Evolutionary conservation across 2,329 filamentous ascomycete genomes (phyloP).

Genomic region (Verticillium klebahnii): DNA sequence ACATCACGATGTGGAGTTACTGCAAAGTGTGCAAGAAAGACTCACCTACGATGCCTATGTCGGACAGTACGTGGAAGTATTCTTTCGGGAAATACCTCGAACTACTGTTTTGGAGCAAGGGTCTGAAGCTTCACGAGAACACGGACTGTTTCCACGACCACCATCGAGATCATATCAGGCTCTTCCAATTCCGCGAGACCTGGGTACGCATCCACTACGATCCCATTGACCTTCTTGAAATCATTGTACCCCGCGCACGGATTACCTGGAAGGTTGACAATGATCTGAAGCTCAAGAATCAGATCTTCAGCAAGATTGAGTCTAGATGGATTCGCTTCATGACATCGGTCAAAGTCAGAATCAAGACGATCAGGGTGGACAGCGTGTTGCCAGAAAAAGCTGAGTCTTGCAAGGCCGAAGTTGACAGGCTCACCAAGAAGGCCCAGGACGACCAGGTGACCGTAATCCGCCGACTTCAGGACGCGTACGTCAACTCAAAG

Average conservation of each 20-base stretch:
- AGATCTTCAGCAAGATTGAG: constrained; percentile 77
- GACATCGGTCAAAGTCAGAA: constrained; percentile 73
- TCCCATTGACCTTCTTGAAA: constrained; percentile 85
- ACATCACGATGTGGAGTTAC: constrained; percentile 95
- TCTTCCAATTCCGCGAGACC: constrained; percentile 84
- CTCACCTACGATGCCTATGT: constrained; percentile 87
- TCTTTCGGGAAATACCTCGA: constrained; percentile 99
- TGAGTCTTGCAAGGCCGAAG: constrained; percentile 74
- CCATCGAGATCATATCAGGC: constrained; percentile 76
- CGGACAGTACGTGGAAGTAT: constrained; percentile 92
- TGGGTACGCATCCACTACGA: constrained; percentile 90
- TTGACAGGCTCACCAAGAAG: constrained; percentile 72
- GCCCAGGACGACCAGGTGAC: constrained; percentile 78
- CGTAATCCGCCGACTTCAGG: constrained; percentile 73
- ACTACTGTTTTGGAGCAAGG: constrained; percentile 89
- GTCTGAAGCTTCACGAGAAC: constrained; percentile 67
- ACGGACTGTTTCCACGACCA: constrained; percentile 82
- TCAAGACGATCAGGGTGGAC: constrained; percentile 87
- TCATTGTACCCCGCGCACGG: constrained; percentile 82
- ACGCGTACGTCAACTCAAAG: constrained; percentile 86
- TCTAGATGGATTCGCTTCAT: constrained; percentile 84
- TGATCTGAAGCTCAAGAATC: constrained; percentile 88
- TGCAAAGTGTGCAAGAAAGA: constrained; percentile 91
- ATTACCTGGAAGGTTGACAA: constrained; percentile 98
- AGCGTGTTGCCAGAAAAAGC: constrained; percentile 84